Conservation (phyloP, 2,329 filamentous ascomycete genomes). For the Hypomyces rosellus region DNA sequence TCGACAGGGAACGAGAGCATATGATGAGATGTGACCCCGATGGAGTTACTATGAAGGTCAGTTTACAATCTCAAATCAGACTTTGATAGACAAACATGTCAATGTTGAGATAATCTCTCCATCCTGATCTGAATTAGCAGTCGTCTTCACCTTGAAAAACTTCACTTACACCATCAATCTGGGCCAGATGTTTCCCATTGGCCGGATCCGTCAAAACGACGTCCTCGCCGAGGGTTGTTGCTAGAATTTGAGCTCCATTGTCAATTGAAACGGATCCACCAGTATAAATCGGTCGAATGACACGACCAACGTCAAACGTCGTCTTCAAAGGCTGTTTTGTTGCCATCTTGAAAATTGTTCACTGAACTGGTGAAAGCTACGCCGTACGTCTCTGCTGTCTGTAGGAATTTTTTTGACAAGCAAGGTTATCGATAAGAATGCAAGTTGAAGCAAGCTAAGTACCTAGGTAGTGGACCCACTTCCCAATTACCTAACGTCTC, state of each 20-base stretch:
- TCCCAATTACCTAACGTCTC: neutral
- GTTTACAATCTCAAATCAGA: neutral
- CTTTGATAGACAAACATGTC: constrained; percentile 40
- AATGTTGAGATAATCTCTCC: constrained; percentile 74
- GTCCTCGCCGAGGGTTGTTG: constrained; percentile 88
- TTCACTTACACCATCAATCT: constrained; percentile 71
- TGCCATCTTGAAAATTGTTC: constrained; percentile 38
- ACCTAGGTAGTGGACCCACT: no score
- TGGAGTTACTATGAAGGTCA: constrained; percentile 61
- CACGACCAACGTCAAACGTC: constrained; percentile 77
- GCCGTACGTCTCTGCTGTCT: neutral
- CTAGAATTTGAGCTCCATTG: constrained; percentile 72
- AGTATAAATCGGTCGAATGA: constrained; percentile 89
- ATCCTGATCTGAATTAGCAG: constrained; percentile 46
- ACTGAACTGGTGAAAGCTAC: neutral
- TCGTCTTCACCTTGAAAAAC: neutral
- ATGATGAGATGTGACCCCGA: constrained; percentile 81
- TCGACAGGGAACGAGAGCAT: constrained; percentile 91
- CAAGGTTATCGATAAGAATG: neutral
- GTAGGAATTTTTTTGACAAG: constrained; percentile 11
- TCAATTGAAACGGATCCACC: constrained; percentile 83
- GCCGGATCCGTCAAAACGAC: constrained; percentile 78
- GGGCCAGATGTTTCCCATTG: constrained; percentile 74
- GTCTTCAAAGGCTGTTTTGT: constrained; percentile 66
- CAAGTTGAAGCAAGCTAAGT: no score